phyloP scores from a whole-genome alignment of 345 rosid genomes.

The Salix arbutifolia region DNA sequence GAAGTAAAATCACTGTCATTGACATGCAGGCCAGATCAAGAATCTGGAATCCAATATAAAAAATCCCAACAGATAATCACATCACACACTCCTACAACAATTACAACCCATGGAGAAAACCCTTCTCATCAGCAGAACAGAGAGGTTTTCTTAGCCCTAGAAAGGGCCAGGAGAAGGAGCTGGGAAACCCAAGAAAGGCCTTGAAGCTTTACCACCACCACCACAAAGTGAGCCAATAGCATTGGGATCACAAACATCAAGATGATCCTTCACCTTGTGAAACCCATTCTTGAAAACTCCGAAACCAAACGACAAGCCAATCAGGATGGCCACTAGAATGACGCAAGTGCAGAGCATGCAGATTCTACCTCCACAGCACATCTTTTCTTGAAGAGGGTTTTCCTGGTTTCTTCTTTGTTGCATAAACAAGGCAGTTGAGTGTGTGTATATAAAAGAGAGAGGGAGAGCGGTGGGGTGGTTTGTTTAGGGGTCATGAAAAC shows the following conservation, averaged over 20 bases:
- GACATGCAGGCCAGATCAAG: not conserved
- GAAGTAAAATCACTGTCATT: not conserved
- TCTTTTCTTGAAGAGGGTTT: conserved; percentile 12
- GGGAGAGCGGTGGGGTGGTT: not conserved
- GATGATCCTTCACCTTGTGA: conserved; percentile 56
- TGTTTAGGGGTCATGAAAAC: not conserved
- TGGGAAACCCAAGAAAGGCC: conserved; percentile 44
- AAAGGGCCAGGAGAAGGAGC: conserved; percentile 40
- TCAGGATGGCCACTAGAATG: conserved; percentile 53
- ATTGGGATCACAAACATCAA: conserved; percentile 44
- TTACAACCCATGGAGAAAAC: not conserved
- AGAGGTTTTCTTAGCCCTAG: not conserved
- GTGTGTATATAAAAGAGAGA: not conserved
- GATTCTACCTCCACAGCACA: conserved; percentile 62
- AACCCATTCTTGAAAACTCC: conserved; percentile 76
- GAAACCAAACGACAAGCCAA: conserved; percentile 69
- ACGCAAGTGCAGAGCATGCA: conserved; percentile 76
- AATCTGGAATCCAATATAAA: not conserved
- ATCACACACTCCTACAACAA: not conserved
- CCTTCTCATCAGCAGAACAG: not conserved
- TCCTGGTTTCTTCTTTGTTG: not conserved
- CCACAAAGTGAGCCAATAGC: not conserved
- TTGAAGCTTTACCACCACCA: conserved; percentile 17
- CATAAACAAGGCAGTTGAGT: not conserved
- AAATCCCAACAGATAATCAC: not conserved